Evolutionary conservation across 176 grass and related monocot genomes (phyloP).

Genomic region (Oryza meridionalis): DNA sequence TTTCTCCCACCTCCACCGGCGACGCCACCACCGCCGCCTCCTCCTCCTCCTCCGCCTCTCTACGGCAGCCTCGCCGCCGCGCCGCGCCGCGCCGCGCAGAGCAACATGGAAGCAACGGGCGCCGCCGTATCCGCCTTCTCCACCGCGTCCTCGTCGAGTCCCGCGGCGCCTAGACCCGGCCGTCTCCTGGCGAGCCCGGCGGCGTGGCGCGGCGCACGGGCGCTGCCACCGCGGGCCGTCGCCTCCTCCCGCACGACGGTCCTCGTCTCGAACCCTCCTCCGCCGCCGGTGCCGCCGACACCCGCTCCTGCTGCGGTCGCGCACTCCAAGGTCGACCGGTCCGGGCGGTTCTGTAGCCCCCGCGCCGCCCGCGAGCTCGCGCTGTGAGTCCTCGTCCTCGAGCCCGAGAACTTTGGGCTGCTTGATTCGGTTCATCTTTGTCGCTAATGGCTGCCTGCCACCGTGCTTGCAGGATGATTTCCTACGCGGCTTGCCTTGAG

Average conservation of each 20-base stretch:
- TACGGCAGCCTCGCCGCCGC: conserved; percentile 29
- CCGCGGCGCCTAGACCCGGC: neutral
- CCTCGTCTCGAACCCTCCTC: conserved; percentile 33
- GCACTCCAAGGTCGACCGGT: conserved; percentile 63
- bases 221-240: conserved; percentile 30
- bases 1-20: conserved; percentile 12
- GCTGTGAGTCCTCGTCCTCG: conserved; percentile 58
- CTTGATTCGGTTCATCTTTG: neutral
- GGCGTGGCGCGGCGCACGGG: conserved; percentile 7
- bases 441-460: neutral
- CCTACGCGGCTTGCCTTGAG: conserved; percentile 93
- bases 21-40: neutral
- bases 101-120: conserved; percentile 39
- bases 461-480: conserved; percentile 62
- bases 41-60: conserved; percentile 1
- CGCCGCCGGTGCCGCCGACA: neutral
- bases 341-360: conserved; percentile 81
- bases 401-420: neutral
- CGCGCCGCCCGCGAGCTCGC: conserved; percentile 93
- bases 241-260: conserved; percentile 40
- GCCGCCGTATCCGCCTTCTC: neutral
- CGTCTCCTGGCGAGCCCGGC: neutral
- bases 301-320: neutral
- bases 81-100: conserved; percentile 16
- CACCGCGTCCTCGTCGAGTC: neutral